Conservation (phyloP, 192 early-diverging fungal species). For the Coemansia sp. region DNA sequence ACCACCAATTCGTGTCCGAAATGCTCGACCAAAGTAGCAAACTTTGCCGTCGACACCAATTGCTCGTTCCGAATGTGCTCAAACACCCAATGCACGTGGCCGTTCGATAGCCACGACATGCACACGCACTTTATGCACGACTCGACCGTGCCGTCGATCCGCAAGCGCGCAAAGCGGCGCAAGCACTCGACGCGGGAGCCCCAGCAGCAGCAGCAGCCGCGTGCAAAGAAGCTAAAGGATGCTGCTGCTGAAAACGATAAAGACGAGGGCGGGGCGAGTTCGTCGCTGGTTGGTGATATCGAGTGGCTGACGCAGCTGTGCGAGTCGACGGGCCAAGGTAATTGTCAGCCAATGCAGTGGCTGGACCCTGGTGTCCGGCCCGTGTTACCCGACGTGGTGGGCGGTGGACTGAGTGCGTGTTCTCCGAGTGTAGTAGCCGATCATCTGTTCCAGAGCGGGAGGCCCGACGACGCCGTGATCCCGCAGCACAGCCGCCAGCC, state of each 20-base stretch:
- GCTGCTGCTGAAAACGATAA: constrained; percentile 11
- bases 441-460: constrained; percentile 26
- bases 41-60: constrained; percentile 45
- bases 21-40: constrained; percentile 23
- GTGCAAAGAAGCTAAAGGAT: constrained; percentile 13
- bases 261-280: not conserved
- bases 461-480: constrained; percentile 28
- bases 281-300: not conserved
- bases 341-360: constrained; percentile 18
- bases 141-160: constrained; percentile 34
- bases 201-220: too few relatives aligned
- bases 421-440: constrained; percentile 32
- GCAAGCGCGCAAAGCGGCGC: constrained; percentile 40
- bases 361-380: too few relatives aligned
- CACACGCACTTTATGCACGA: constrained; percentile 37
- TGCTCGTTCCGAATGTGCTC: constrained; percentile 45
- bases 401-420: constrained; percentile 23
- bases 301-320: constrained; percentile 31
- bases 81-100: constrained; percentile 41
- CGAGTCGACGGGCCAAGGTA: constrained; percentile 12
- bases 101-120: constrained; percentile 34
- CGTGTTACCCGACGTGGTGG: not conserved
- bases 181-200: too few relatives aligned
- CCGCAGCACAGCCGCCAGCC: constrained; percentile 32
- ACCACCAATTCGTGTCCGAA: constrained; percentile 19